Evolutionary conservation across 2,329 filamentous ascomycete species (phyloP), one percentile per base, ranked within the genome.

Genomic region (Diaporthe sp.): DNA sequence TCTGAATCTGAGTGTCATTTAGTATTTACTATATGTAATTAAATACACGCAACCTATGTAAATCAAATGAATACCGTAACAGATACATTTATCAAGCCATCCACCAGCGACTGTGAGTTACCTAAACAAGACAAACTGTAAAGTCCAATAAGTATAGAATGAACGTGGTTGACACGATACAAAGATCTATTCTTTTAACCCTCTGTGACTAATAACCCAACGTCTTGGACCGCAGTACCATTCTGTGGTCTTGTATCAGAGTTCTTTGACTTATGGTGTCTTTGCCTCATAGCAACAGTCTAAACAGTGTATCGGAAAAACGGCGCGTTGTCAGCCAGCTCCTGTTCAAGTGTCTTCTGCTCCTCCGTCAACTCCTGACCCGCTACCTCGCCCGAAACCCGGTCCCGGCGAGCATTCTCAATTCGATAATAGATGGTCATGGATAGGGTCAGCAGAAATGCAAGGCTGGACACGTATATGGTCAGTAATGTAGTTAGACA

Each of bases 321-420:
- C 4, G 79, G 80, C 1, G 79, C 82, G 34, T 79, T 75, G 58
- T 84, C 82, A 10, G 82, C 82, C 7, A 82, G 77, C 67, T 83
- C 82, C 3, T 75, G 71, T 75, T 84, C 82, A 60, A 81, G 34
- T 22, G 71, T 55, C 76, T 81, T 82, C 72, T 83, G 79, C 72
- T 83, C 81, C 2, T 80, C 79, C 0, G 80, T 81, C 71, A 81
- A 62, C 53, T 82, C 79, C 31, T 76, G 58, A 3, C 53, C 51
- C 0, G 74, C 71, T 6, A 53, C n/a, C n/a, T 79, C 78, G 5
- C 60, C 71, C 12, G 76, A 71, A 2, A 80, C 22, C 5, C 74
- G 75, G 42, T 83, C 82, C 6, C 82, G 79, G 8, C 82, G 79
- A 1, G 79, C 77, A 57, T 84, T 84, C 75, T 84, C 82, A 13